Evolutionary conservation across 441 rosid species (phyloP), one percentile per base, ranked within the genome.

Genomic region (Gossypium davidsonii): DNA sequence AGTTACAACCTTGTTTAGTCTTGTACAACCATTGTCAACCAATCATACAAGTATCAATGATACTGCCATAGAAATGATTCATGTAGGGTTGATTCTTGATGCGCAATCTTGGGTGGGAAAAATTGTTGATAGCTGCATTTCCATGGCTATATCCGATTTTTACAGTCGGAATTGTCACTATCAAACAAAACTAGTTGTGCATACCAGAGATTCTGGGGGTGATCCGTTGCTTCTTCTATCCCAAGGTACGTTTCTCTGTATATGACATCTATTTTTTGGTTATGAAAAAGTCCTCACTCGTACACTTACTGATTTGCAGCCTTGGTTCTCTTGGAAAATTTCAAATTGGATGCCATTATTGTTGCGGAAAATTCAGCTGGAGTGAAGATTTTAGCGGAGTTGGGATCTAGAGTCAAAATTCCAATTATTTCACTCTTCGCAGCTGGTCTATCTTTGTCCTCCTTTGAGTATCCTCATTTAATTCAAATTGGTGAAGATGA

Each of bases 401-500:
- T 83, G 9, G 88, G 83, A 2, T 73, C 75, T 34, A 69, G 72
- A 72, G 73, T 71, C n/a, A 61, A 2, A 44, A 74, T 85, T 44
- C 87, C 83, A 8, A 58, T 83, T 61, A 64, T 85, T 39, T 83
- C 85, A 48, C 68, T 85, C 26, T 52, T 53, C 39, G 39, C 76
- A 42, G 73, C 59, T 0, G 48, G 8, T 14, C 81, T 78, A 37
- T 53, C 46, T 12, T 59, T 69, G n/a, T 74, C 73, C 1, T 71
- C 37, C 6, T 65, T 25, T 0, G 70, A 76, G 8, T 73, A 71
- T 78, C 80, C 34, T 10, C 59, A 79, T 42, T 76, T 80, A 34
- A 73, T 86, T 26, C 88, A 73, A 79, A 76, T 55, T 1, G 55
- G 81, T 0, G 78, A 78, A 46, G 76, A 78, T 71, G 80, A 69